Base-by-base conservation (phyloP, 805 yeast species). In the Candida sanyiensis region DNA sequence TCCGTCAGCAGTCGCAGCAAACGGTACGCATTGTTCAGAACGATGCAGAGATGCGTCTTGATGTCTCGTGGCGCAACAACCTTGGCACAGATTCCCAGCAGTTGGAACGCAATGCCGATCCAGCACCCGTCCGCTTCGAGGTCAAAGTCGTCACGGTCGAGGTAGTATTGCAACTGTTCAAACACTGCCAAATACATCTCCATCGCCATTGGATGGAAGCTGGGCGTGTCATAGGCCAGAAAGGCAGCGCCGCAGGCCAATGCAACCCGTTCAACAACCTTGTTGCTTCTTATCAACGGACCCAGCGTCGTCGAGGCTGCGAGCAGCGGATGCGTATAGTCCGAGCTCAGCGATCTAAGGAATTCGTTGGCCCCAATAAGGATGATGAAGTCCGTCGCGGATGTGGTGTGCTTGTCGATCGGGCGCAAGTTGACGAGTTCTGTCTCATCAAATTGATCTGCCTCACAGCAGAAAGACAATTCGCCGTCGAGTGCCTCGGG, bases 191-290 rank as follows among this genome's bases (percentile, higher is more conserved):
- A 27, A 18, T 15, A 27, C 29, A 27, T 27, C 4, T 27, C 18
- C 10, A 27, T 17, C 5, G 54, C 44, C 9, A 58, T 24, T 9
- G 42, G 33, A n/a, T 51, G 37, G 39, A 62, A 48, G 6, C 53
- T 57, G 3, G 56, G 52, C 17, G 56, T 52, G 8, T 52, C 50
- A 50, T 61, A 61, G 7, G 62, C 59, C 10, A 66, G 38, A 42
- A 51, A 65, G 0, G 69, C 48, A 4, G 68, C 64, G 6, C 72
- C 73, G 51, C 70, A 66, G 11, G 69, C 64, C 35, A 56, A 50
- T 15, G 65, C 64, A 2, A 67, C 55, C 16, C 51, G 52, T 33
- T 54, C 48, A 33, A 66, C 39, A 8, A 58, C 48, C 3, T 49
- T 40, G 31, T 63, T 64, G 9, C 43, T 42, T 5, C 7, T 22